Conservation (phyloP, 2,329 filamentous ascomycete species). For the Aspergillus costaricaensis region DNA sequence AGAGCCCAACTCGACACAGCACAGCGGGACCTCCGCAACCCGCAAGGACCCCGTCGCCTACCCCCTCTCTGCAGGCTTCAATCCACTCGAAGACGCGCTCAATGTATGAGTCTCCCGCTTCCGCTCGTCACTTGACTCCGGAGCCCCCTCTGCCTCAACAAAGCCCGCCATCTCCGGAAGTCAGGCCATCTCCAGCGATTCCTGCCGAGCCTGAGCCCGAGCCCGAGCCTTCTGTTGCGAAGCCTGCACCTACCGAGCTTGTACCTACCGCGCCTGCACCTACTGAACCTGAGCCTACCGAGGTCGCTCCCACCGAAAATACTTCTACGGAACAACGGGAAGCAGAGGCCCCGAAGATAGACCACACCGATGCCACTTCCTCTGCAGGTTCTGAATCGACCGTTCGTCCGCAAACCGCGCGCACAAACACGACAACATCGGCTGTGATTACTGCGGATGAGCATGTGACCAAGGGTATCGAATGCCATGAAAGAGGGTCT, state of each 20-base stretch:
- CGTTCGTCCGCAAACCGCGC: conserved; percentile 41
- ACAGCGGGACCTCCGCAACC: conserved; percentile 26
- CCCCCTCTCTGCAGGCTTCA: conserved; percentile 22
- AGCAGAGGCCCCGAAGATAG: conserved; percentile 19
- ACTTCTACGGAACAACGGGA: conserved; percentile 1
- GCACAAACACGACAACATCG: conserved; percentile 30
- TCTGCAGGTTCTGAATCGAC: conserved; percentile 68
- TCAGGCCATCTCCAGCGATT: neutral
- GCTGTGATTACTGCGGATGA: conserved; percentile 64
- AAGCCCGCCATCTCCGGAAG: conserved; percentile 6
- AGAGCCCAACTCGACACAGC: conserved; percentile 38
- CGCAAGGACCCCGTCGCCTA: conserved; percentile 37
- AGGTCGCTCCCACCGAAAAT: conserved; percentile 7
- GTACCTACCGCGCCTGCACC: conserved; percentile 13
- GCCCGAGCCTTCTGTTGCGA: neutral
- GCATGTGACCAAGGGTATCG: conserved; percentile 85
- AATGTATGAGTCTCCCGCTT: conserved; percentile 30
- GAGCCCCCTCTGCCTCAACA: conserved; percentile 10
- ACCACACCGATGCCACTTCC: conserved; percentile 51
- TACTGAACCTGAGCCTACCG: conserved; percentile 12
- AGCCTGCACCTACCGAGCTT: conserved; percentile 12
- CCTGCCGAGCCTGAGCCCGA: neutral
- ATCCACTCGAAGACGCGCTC: conserved; percentile 31
- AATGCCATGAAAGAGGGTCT: conserved; percentile 82
- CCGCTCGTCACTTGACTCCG: conserved; percentile 19